Evolutionary conservation across 1,284 basidiomycete species (phyloP).

Genomic region (Cutaneotrichosporon cutaneum): DNA sequence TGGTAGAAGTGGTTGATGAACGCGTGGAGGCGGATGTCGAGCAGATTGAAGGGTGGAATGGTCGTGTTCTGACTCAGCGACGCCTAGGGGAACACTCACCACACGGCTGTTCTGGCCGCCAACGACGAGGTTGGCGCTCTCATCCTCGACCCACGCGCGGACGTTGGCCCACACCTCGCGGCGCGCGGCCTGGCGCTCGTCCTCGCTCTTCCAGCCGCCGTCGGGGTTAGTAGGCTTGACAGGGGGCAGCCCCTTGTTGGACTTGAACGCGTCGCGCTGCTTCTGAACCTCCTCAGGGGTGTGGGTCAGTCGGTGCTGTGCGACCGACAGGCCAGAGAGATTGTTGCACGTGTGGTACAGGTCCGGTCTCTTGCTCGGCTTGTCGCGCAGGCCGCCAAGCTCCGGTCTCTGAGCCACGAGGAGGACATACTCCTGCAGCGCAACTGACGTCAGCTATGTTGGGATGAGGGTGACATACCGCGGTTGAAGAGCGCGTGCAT

Average conservation of each 20-base stretch:
- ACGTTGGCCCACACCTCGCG: conserved; percentile 62
- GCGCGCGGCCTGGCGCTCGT: conserved; percentile 55
- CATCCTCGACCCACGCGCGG: conserved; percentile 74
- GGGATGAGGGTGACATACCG: conserved; percentile 36
- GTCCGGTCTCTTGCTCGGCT: conserved; percentile 87
- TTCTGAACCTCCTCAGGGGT: conserved; percentile 55
- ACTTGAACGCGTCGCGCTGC: conserved; percentile 48
- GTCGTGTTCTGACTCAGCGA: conserved; percentile 68
- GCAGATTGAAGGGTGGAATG: conserved; percentile 82
- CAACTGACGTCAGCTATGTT: conserved; percentile 52
- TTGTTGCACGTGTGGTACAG: conserved; percentile 91
- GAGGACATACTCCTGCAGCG: conserved; percentile 84
- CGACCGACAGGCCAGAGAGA: conserved; percentile 78
- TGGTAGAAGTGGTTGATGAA: conserved; percentile 76
- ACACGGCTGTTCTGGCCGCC: conserved; percentile 68
- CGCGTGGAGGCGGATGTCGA: conserved; percentile 67
- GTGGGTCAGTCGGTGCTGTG: conserved; percentile 72
- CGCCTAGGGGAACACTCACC: conserved; percentile 55
- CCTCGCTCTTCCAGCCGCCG: conserved; percentile 38
- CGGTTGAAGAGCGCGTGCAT: conserved; percentile 47
- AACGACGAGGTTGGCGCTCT: conserved; percentile 60
- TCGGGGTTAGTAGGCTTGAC: conserved; percentile 27
- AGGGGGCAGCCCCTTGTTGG: conserved; percentile 35
- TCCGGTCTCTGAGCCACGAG: conserved; percentile 74
- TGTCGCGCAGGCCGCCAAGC: conserved; percentile 82